Evolutionary conservation across 305 asterid species (phyloP), one percentile per base, ranked within the genome.

Genomic region (Fraxinus floribunda): DNA sequence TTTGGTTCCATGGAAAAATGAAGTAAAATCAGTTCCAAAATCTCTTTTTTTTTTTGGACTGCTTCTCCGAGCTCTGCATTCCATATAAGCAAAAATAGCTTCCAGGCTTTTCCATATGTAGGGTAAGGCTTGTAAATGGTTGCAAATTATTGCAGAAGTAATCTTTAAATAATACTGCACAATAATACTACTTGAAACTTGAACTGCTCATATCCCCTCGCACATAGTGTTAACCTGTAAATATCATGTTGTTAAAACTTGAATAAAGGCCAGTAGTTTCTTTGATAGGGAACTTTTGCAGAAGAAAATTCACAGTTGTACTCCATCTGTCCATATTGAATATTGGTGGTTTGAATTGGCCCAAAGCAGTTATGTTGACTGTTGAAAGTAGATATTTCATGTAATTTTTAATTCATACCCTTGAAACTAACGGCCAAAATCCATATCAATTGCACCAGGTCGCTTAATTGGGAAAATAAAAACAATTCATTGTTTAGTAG

Each of bases 401-500:
- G 44, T 80, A 20, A 7, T 22, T 60, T 60, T 60, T 20, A 20
- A 20, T 60, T 60, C 70, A 60, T 20, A 60, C 30, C 32, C 20
- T 24, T 44, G 72, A 46, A 75, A 52, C 62, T 36, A 66, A 26
- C 18, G 74, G 16, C 75, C 10, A 11, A 73, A 35, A 73, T 3
- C 77, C 34, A 78, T 26, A 7, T 29, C 41, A 64, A 44, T 5
- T 72, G 70, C 57, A 26, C 34, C 39, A 52, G 35, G 4, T 18
- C 11, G 57, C 41, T 55, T 39, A 46, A 55, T 62, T 39, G 78
- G 70, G 68, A 70, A 22, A 62, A 60, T 73, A 29, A 22, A 16
- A 35, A 46, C 20, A 20, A 20, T 84, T 29, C 74, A 13, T 75
- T 64, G 76, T 30, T 78, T 81, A 70, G 77, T 32, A 15, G 75